These are phyloP conservation scores for Polytolypa hystricis DNA, from an alignment of 2,329 filamentous ascomycete species.

Conservation along the genomic window DNA sequence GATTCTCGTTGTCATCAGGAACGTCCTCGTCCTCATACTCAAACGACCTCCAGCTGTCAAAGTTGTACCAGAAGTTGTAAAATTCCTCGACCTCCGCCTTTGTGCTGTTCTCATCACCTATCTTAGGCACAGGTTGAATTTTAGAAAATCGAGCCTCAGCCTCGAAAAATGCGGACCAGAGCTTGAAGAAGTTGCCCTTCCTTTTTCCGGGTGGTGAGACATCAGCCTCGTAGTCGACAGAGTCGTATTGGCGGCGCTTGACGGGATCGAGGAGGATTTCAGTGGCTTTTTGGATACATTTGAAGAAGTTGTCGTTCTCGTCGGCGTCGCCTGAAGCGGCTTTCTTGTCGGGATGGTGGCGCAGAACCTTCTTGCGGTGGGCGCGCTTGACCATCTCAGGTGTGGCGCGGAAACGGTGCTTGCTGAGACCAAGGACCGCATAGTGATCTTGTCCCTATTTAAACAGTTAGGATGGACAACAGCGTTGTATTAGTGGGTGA, in stretches of 20 bases:
- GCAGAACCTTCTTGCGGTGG: conserved; percentile 98
- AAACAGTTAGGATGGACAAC: conserved; percentile 2
- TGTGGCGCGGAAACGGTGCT: conserved; percentile 83
- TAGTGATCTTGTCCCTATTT: conserved; percentile 87
- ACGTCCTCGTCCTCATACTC: conserved; percentile 99
- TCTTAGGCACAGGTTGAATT: conserved; percentile 71
- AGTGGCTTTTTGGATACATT: conserved; percentile 98
- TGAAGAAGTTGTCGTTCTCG: conserved; percentile 94
- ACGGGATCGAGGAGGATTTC: conserved; percentile 86
- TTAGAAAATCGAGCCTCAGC: conserved; percentile 89
- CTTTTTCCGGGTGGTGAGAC: conserved; percentile 85
- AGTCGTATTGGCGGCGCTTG: conserved; percentile 92
- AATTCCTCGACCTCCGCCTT: conserved; percentile 88
- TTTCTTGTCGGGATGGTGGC: conserved; percentile 98
- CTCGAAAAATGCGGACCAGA: conserved; percentile 84
- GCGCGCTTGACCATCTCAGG: conserved; percentile 98
- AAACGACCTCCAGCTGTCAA: conserved; percentile 94
- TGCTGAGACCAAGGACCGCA: conserved; percentile 83
- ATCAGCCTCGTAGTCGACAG: conserved; percentile 86
- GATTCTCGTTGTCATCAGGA: conserved; percentile 96
- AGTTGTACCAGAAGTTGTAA: conserved; percentile 99
- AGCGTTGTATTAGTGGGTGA: background rate
- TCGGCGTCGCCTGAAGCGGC: conserved; percentile 77
- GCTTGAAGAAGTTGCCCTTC: conserved; percentile 83
- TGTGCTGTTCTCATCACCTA: conserved; percentile 73